These are phyloP conservation scores for Fusarium coicis DNA, from an alignment of 2,329 filamentous ascomycete species.

Conservation along the genomic window DNA sequence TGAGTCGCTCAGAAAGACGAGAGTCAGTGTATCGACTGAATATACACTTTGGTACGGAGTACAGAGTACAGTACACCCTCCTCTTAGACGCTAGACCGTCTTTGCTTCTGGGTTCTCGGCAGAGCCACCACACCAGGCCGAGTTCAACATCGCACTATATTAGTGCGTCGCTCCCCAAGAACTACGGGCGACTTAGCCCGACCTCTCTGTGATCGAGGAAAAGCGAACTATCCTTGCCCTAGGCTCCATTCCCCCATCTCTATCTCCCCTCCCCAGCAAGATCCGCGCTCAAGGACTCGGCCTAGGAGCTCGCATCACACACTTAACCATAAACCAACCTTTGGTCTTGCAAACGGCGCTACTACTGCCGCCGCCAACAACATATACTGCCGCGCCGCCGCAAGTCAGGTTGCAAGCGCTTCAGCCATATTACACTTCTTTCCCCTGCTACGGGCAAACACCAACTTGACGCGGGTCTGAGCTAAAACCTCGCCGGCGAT, in stretches of 20 bases:
- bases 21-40: slow-evolving; percentile 44
- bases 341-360: slow-evolving; percentile 47
- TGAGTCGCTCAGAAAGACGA: slow-evolving; percentile 44
- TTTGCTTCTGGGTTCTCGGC: slow-evolving; percentile 49
- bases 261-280: slow-evolving; percentile 45
- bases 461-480: slow-evolving; percentile 48
- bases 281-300: slow-evolving; percentile 49
- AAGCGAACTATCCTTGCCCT: slow-evolving; percentile 47
- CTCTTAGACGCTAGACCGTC: slow-evolving; percentile 50
- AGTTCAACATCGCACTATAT: slow-evolving; percentile 53
- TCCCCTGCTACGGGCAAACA: slow-evolving; percentile 44
- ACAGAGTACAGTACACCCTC: slow-evolving; percentile 38
- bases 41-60: slow-evolving; percentile 40
- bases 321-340: slow-evolving; percentile 48
- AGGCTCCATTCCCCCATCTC: slow-evolving; percentile 42
- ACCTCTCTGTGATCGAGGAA: slow-evolving; percentile 47
- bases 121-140: slow-evolving; percentile 47
- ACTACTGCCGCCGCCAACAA: slow-evolving; percentile 49
- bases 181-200: slow-evolving; percentile 45
- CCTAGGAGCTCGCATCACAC: slow-evolving; percentile 48
- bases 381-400: slow-evolving; percentile 52
- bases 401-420: slow-evolving; percentile 47
- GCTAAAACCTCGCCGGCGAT: slow-evolving; percentile 49
- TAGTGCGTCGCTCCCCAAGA: slow-evolving; percentile 54
- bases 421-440: slow-evolving; percentile 44